Evolutionary conservation across 2,329 filamentous ascomycete species (phyloP).

Genomic region (Diaporthe amygdali): DNA sequence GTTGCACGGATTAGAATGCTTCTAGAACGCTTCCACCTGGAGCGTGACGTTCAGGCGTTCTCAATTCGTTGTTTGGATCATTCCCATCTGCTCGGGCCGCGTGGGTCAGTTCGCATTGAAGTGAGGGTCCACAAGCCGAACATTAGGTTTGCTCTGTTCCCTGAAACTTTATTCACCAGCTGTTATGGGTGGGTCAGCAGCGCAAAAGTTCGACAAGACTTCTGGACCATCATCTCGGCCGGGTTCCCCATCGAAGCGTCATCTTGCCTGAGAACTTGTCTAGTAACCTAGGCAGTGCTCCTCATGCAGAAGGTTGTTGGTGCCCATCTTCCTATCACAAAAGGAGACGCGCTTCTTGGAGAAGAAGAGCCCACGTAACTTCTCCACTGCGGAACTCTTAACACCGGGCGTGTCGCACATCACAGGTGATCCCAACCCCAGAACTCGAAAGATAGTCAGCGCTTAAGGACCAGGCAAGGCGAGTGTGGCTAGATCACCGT

Average conservation of each 20-base stretch:
- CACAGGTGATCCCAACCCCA: background rate
- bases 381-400: background rate
- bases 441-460: background rate
- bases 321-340: background rate
- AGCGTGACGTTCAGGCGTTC: slow-evolving; percentile 2
- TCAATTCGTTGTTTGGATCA: background rate
- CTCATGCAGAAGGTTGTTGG: background rate
- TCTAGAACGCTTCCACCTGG: slow-evolving; percentile 7
- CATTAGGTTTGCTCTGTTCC: slow-evolving; percentile 5
- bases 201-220: background rate
- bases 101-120: slow-evolving; percentile 14
- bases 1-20: background rate
- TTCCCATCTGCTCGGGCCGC: slow-evolving; percentile 3
- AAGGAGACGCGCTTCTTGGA: background rate
- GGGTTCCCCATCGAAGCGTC: background rate
- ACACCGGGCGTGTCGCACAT: background rate
- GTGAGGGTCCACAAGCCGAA: slow-evolving; percentile 2
- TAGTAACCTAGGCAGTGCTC: background rate
- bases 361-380: background rate
- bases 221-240: background rate
- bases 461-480: background rate
- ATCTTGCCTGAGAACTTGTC: background rate
- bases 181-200: background rate
- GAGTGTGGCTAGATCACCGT: background rate
- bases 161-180: background rate